A percentile compares a stretch with the other conserved stretches of the same genome.
Evolutionary conservation across 2,329 filamentous ascomycete species (phyloP).

Genomic region (Madurella fahalii): DNA sequence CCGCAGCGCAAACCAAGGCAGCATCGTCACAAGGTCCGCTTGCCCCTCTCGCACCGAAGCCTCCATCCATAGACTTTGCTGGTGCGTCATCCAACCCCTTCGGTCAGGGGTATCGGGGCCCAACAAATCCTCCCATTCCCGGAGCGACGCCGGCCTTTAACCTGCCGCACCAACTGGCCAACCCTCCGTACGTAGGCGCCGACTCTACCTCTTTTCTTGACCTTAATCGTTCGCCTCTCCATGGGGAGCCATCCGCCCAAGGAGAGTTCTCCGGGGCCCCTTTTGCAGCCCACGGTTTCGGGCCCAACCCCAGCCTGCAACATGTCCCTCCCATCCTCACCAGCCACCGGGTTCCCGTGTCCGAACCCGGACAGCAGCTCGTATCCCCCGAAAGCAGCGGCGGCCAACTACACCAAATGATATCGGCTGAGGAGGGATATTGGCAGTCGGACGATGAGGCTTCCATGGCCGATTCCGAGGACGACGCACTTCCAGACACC

Average conservation of each 20-base stretch:
- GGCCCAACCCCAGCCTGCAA: background rate
- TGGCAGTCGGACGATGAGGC: slow-evolving; percentile 57
- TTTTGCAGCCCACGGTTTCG: background rate
- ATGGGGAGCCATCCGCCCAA: background rate
- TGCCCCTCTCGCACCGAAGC: slow-evolving; percentile 51
- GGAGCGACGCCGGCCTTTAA: slow-evolving; percentile 15
- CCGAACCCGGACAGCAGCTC: background rate
- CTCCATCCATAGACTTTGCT: slow-evolving; percentile 36
- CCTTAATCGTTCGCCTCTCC: background rate
- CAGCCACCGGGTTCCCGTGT: background rate
- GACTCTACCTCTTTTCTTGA: slow-evolving; percentile 1
- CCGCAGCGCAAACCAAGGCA: slow-evolving; percentile 38
- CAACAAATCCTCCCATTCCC: slow-evolving; percentile 23
- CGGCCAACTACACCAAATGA: slow-evolving; percentile 1
- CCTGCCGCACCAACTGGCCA: slow-evolving; percentile 14
- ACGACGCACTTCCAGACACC: slow-evolving; percentile 46
- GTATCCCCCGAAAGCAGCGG: background rate
- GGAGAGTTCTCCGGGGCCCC: background rate
- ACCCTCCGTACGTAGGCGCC: slow-evolving; percentile 7
- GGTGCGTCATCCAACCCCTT: slow-evolving; percentile 29
- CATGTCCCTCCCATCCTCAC: background rate
- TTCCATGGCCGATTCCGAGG: slow-evolving; percentile 59
- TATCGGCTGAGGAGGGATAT: slow-evolving; percentile 36
- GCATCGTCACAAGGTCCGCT: slow-evolving; percentile 36
- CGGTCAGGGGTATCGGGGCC: slow-evolving; percentile 32